Conservation (phyloP, 225 moss, liverwort and hornwort species). For the Polytrichum commune region DNA sequence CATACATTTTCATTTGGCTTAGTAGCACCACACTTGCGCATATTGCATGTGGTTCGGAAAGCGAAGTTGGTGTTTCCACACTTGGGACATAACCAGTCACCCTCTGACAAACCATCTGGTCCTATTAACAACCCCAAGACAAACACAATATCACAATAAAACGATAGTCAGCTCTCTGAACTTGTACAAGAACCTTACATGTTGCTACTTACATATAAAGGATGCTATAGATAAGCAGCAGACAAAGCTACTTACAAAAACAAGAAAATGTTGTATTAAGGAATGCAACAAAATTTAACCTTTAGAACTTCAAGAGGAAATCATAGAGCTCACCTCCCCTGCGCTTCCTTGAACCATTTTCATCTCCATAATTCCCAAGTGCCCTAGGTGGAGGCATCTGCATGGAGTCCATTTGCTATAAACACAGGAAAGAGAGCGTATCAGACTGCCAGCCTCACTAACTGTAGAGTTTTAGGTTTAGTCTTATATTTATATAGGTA, state of each 20-base stretch:
- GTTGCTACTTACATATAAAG: too few relatives aligned
- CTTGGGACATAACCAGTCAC: constrained; percentile 97
- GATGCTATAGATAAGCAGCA: too few relatives aligned
- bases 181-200: too few relatives aligned
- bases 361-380: constrained; percentile 81
- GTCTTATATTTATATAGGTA: too few relatives aligned
- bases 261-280: too few relatives aligned
- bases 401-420: constrained; percentile 49
- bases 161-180: too few relatives aligned
- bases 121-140: constrained; percentile 32
- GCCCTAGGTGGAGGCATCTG: constrained; percentile 95
- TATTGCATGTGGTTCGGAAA: constrained; percentile 96
- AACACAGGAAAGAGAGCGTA: background rate
- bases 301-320: too few relatives aligned
- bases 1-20: constrained; percentile 87
- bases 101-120: constrained; percentile 96
- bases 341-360: constrained; percentile 96
- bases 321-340: constrained; percentile 68
- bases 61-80: constrained; percentile 99
- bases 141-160: too few relatives aligned
- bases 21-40: constrained; percentile 96
- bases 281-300: too few relatives aligned
- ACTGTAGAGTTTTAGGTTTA: too few relatives aligned
- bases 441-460: too few relatives aligned
- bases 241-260: too few relatives aligned